Evolutionary conservation across 768 basidiomycete genomes (phyloP).

Genomic region (Naematelia encephala): DNA sequence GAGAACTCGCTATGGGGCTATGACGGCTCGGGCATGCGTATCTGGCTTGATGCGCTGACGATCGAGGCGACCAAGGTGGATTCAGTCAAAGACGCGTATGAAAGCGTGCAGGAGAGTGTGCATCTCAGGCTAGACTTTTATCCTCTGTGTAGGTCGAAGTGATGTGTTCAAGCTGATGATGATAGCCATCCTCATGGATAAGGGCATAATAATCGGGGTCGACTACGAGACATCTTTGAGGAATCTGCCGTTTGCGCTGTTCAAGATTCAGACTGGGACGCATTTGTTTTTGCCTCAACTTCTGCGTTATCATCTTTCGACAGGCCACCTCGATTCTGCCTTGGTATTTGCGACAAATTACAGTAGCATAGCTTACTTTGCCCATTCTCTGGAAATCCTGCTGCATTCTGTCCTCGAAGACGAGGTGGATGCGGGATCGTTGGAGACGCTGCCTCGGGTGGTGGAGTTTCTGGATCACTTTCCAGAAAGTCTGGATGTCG

Average conservation of each 20-base stretch:
- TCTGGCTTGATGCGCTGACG: slow-evolving; percentile 93
- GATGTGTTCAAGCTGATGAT: slow-evolving; percentile 10
- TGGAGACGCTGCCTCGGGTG: slow-evolving; percentile 58
- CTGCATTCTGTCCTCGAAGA: slow-evolving; percentile 90
- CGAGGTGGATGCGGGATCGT: slow-evolving; percentile 55
- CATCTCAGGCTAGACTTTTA: slow-evolving; percentile 91
- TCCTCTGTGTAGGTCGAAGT: slow-evolving; percentile 68
- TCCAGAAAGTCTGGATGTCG: slow-evolving; percentile 82
- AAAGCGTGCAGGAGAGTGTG: slow-evolving; percentile 84
- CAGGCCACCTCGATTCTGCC: slow-evolving; percentile 64
- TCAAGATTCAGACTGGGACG: slow-evolving; percentile 76
- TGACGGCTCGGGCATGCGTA: slow-evolving; percentile 79
- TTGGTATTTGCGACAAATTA: slow-evolving; percentile 83
- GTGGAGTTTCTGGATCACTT: slow-evolving; percentile 94
- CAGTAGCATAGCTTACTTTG: slow-evolving; percentile 82
- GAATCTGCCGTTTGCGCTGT: slow-evolving; percentile 82
- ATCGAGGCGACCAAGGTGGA: slow-evolving; percentile 64
- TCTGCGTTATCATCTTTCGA: slow-evolving; percentile 73
- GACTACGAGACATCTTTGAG: slow-evolving; percentile 78
- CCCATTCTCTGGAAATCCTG: slow-evolving; percentile 89
- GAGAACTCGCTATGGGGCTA: slow-evolving; percentile 99
- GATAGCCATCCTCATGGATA: slow-evolving; percentile 94
- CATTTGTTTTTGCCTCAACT: slow-evolving; percentile 85
- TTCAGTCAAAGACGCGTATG: slow-evolving; percentile 52
- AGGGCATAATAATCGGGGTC: slow-evolving; percentile 94